Base-by-base conservation (phyloP, 352 stramenopile genomes). In the Pythium sukuiense region DNA sequence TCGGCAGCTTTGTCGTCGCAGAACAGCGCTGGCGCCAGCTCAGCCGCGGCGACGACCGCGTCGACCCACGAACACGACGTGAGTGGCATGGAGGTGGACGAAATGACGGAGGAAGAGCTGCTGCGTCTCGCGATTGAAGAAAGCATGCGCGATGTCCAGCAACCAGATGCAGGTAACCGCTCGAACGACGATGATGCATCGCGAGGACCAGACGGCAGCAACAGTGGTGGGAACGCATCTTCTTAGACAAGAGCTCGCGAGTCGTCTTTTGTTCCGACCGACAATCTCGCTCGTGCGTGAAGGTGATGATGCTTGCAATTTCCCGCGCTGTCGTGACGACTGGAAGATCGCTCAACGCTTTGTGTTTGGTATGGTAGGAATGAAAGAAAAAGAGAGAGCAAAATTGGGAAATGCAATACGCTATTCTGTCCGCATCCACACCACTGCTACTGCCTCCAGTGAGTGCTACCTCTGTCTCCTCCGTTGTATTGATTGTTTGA, bases 21-120 rank as follows among this genome's bases (percentile, higher is more conserved):
- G 71, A 80, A 76, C 41, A 90, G 76, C 66, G 85, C 77, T 32
- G 83, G 79, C 13, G 83, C 74, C 9, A 90, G 82, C 69, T 92
- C 85, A 2, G 75, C 77, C 1, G 83, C 83, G 1, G 85, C 83
- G 0, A 92, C 83, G 16, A 92, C 83, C 37, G 80, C 83, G 24
- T 92, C 85, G 24, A 78, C 85, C 50, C 83, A 90, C 57, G 83
- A 92, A 33, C 78, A 95, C 62, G 87, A 95, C 57, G 80, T 90
- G 58, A 77, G 76, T 50, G 81, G 83, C 55, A 90, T 92, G 76
- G 86, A 95, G 59, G 80, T 90, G 63, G 87, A 95, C 64, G 87
- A 95, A 32, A 92, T 95, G 85, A 84, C 87, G 12, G 87, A 96
- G 45, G 87, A 96, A 26, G 87, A 96, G 62, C 77, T 96, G 27